Evolutionary conservation across 805 yeast species (phyloP), one percentile per base, ranked within the genome.

Genomic region (Lipomyces spencermartinsiae): DNA sequence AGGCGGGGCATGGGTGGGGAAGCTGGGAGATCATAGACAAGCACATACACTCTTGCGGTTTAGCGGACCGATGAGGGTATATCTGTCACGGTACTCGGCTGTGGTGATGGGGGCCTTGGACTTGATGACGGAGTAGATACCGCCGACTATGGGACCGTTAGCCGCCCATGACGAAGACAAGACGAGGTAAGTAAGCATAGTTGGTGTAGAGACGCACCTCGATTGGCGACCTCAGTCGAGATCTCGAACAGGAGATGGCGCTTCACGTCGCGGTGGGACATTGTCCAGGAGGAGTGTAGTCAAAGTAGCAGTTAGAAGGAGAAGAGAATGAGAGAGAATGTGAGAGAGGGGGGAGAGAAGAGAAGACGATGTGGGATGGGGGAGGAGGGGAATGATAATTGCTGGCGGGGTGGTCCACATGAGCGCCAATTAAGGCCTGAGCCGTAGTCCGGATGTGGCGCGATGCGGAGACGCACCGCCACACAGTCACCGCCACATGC

Each of bases 71-170:
- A 95, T 83, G 61, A 93, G 83, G 31, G 92, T 87, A 80, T 94
- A 94, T 64, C 97, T 84, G 74, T 90, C 92, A 71, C 91, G 86
- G 80, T 93, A 95, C 79, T 94, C 98, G 54, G 96, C 93, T 62
- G 91, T 94, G 8, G 99, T 94, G 68, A 93, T 93, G 8, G 98
- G 98, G 7, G 98, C 98, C 80, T 94, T 94, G 10, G 97, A 92
- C 79, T 95, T 95, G 76, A 94, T 85, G 62, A 94, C 99, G 6
- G 98, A 93, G 82, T 94, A 94, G 78, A 94, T 94, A 49, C 99
- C 99, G 61, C 99, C 99, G 29, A 94, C 98, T 75, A 53, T 39
- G 16, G 16, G n/a, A 29, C 22, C 19, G 22, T 51, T 19, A 59
- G 61, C 6, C n/a, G n/a, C 29, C 29, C 29, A 25, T 25, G 29